Base-by-base conservation (phyloP, 1,284 basidiomycete species). In the Naganishia cerealis region DNA sequence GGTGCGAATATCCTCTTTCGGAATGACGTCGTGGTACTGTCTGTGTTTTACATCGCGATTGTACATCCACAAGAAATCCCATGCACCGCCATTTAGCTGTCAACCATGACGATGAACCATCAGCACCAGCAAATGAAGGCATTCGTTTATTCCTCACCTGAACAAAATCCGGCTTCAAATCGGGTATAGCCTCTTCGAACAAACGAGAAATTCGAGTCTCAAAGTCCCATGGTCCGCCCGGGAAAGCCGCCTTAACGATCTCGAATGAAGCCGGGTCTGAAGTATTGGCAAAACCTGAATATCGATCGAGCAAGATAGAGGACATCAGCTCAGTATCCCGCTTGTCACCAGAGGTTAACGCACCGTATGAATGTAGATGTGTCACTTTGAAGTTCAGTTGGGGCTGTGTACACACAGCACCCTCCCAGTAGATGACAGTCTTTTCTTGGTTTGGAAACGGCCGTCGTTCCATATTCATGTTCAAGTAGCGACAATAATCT, bases 61-160 rank as follows among this genome's bases (percentile, higher is more conserved):
- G 48, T 57, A 66, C 65, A 66, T 66, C 42, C 48, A 66, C n/a
- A 66, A 38, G 21, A 57, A 66, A 26, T 66, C 65, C 65, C 65
- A 66, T 7, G 65, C 65, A 8, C 65, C 65, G 8, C 65, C 65
- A 13, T 61, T 61, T 15, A 61, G 15, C 58, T 61, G n/a, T 4
- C 15, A 12, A 33, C 2, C 38, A 46, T 18, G 5, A 24, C 9
- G 21, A 9, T 13, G 24, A 21, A 50, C 9, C 0, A 58, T 46
- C 21, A 42, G 56, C 15, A 57, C 15, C 26, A 26, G 6, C 29
- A 33, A 33, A 33, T 6, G 6, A 33, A 33, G 29, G 3, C 29
- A 9, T 29, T 29, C n/a, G 18, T 55, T 33, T 24, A 55, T 13
- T 6, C 36, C 65, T 52, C n/a, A 66, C 43, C 16, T 36, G 55